Base-by-base conservation (phyloP, 1,139 yeast species). In the Geotrichum aggregatum region DNA sequence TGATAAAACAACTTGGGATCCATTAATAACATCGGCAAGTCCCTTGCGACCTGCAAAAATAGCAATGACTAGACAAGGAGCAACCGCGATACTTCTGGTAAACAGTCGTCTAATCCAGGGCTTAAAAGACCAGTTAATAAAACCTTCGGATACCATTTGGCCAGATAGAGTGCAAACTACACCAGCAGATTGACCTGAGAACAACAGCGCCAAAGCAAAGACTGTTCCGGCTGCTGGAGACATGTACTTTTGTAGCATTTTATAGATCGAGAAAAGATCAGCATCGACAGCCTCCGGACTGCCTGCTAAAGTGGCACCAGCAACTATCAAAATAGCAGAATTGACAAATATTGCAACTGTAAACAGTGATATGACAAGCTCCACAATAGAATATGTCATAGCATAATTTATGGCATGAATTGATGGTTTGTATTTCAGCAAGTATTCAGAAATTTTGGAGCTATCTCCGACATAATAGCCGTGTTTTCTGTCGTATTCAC, bases 81-180 rank as follows among this genome's bases (percentile, higher is more conserved):
- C 63, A 47, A 87, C 81, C 0, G 94, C 82, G 55, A 87, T 79
- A 19, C 76, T 68, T 69, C 95, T 75, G 0, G 95, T 87, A 18
- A 81, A 74, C 2, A 87, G 64, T 61, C 95, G 74, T 66, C 95
- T 76, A 46, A 82, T 63, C 95, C 95, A 87, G 5, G 95, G 95
- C 59, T 72, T 75, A 43, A 84, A 64, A n/a, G 78, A 77, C 94
- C 95, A 86, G 55, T 80, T 77, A 42, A 87, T 76, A 63, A 85
- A 88, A 1, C 95, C 95, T 66, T 87, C 95, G 59, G 87, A 77
- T 2, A 87, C 89, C 61, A 87, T 83, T 66, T 87, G 95, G 7
- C 95, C 95, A 0, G 94, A 87, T 69, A 87, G 83, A 0, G 95
- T 87, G 65, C 95, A 87, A 1, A 87, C 91, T 54, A 87, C 82